Conservation (phyloP, 257 asterid genomes). For the Solanum verrucosum region DNA sequence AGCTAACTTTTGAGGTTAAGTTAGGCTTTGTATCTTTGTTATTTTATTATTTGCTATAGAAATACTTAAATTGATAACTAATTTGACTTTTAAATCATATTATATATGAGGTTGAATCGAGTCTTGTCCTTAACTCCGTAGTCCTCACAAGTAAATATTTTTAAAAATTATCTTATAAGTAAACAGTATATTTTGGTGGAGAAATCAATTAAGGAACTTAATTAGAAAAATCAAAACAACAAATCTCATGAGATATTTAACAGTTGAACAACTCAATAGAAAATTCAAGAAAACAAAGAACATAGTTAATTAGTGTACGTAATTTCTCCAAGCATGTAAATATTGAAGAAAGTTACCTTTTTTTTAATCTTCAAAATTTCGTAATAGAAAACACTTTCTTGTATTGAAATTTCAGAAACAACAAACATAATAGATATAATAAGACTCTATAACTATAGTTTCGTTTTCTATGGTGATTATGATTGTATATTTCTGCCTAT, state of each 20-base stretch:
- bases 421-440: too few species aligned
- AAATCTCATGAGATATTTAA: not conserved
- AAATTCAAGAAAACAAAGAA: not conserved
- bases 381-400: not conserved
- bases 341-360: not conserved
- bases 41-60: not conserved
- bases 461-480: accelerated
- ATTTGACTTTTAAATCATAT: not conserved
- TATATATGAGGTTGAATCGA: not conserved
- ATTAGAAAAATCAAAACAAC: not conserved
- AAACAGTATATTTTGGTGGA: not conserved
- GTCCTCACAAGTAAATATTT: not conserved
- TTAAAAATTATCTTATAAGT: too few species aligned
- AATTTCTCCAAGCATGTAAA: not conserved
- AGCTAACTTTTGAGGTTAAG: too few species aligned
- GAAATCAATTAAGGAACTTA: not conserved
- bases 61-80: not conserved
- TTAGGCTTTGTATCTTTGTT: not conserved
- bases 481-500: too few species aligned
- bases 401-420: not conserved
- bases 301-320: not conserved
- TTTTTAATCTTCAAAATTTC: not conserved
- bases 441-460: too few species aligned
- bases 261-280: not conserved
- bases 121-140: not conserved